Percentiles rank a stretch among this genome's conserved stretches.
Evolutionary conservation across 1,139 yeast genomes (phyloP).

Genomic region (Suzukiozyma palmioleophila): DNA sequence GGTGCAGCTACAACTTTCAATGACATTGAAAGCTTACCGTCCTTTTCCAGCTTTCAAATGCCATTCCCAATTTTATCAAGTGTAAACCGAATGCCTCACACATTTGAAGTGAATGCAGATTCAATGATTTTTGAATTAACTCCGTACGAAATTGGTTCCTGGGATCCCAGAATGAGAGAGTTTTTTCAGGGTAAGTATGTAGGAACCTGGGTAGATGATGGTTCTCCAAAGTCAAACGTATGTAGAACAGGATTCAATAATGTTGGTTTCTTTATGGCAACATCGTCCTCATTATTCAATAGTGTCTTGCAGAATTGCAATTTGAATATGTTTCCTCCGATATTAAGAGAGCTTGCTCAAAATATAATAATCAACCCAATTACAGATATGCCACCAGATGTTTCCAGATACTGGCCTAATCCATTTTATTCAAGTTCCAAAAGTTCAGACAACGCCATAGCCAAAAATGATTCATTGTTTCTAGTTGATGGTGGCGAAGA

Average conservation of each 20-base stretch:
- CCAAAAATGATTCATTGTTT: constrained; percentile 16
- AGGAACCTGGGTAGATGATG: constrained; percentile 32
- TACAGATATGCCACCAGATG: constrained; percentile 18
- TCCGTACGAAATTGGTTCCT: constrained; percentile 39
- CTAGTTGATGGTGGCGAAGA: constrained; percentile 32
- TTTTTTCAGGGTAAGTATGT: constrained; percentile 31
- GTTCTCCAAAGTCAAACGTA: constrained; percentile 20
- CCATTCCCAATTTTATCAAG: constrained; percentile 36
- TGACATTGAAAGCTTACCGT: constrained; percentile 21
- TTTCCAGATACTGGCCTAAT: constrained; percentile 45
- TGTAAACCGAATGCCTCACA: constrained; percentile 30
- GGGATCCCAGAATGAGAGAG: constrained; percentile 31
- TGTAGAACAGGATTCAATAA: constrained; percentile 71
- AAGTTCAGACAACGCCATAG: constrained; percentile 12
- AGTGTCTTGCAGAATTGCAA: constrained; percentile 29
- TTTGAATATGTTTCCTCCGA: constrained; percentile 5
- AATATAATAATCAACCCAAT: constrained; percentile 15
- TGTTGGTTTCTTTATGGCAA: constrained; percentile 72
- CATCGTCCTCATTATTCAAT: constrained; percentile 76
- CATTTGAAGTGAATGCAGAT: constrained; percentile 25
- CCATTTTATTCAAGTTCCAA: constrained; percentile 36
- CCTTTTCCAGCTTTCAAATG: constrained; percentile 28
- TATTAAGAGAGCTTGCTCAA: constrained; percentile 35
- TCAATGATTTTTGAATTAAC: constrained; percentile 35
- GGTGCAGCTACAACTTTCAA: constrained; percentile 29